These are phyloP conservation scores for Juglanconis sp. DNA, from an alignment of 2,329 filamentous ascomycete genomes.

Conservation along the genomic window DNA sequence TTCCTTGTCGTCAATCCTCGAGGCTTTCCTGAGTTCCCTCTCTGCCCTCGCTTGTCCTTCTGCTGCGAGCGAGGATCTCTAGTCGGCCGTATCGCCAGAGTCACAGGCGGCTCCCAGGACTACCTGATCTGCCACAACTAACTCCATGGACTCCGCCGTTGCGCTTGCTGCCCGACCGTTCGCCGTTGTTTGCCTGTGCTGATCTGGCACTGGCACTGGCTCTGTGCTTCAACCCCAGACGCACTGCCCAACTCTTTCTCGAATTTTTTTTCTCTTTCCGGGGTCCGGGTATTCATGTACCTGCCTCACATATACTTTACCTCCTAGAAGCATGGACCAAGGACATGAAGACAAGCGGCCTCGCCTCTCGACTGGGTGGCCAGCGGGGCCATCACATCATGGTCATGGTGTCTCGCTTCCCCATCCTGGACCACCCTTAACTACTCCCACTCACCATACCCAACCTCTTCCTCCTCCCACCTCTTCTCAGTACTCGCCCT, in stretches of 20 bases:
- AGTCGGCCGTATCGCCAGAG: slow-evolving; percentile 1
- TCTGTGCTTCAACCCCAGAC: slow-evolving; percentile 13
- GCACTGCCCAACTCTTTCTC: slow-evolving; percentile 18
- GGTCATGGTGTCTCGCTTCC: slow-evolving; percentile 45
- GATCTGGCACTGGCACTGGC: slow-evolving; percentile 19
- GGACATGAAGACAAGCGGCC: slow-evolving; percentile 58
- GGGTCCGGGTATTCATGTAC: slow-evolving; percentile 31
- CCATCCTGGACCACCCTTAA: slow-evolving; percentile 38
- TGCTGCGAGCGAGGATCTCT: slow-evolving; percentile 12
- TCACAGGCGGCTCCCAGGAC: slow-evolving; percentile 3
- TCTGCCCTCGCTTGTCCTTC: slow-evolving; percentile 6
- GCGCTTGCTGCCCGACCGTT: slow-evolving; percentile 32
- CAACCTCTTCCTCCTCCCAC: slow-evolving; percentile 32
- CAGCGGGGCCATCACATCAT: slow-evolving; percentile 45
- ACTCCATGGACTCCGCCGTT: slow-evolving; percentile 27
- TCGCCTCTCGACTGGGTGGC: slow-evolving; percentile 48
- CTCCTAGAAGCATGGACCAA: slow-evolving; percentile 53
- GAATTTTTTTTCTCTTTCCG: slow-evolving; percentile 16
- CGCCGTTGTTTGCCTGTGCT: slow-evolving; percentile 21
- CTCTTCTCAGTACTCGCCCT: slow-evolving; percentile 32
- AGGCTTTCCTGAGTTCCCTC: neutral
- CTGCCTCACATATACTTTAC: slow-evolving; percentile 36
- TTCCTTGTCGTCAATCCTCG: slow-evolving; percentile 16
- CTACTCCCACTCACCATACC: slow-evolving; percentile 27
- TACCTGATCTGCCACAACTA: neutral